phyloP scores from a whole-genome alignment of 305 asterid species.

The Plantago coronopus region DNA sequence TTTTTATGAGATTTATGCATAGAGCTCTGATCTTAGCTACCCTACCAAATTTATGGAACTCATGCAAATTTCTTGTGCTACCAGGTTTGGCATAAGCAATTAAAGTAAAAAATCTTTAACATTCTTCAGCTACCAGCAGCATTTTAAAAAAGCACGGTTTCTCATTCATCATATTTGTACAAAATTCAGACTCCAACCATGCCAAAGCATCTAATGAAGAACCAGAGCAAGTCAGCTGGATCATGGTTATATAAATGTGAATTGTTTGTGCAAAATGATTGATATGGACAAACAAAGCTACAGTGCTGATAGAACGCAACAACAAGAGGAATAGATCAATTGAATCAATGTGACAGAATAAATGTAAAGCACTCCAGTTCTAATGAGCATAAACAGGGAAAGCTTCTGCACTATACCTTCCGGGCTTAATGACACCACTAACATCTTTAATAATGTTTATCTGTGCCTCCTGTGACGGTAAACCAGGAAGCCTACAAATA shows the following conservation, averaged over 20 bases:
- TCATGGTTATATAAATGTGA: too few relatives aligned
- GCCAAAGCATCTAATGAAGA: background rate
- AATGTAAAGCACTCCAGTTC: background rate
- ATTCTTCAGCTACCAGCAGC: background rate
- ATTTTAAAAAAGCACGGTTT: too few relatives aligned
- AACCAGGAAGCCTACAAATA: slow-evolving; percentile 31
- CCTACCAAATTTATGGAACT: background rate
- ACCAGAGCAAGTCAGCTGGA: too few relatives aligned
- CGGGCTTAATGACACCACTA: slow-evolving; percentile 48
- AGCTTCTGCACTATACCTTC: slow-evolving; percentile 34
- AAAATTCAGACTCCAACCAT: background rate
- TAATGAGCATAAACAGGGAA: background rate
- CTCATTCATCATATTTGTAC: background rate
- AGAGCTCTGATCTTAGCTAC: background rate
- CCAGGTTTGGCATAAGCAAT: background rate
- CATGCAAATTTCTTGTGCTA: background rate
- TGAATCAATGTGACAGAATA: background rate
- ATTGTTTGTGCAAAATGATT: too few relatives aligned
- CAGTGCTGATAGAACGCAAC: background rate
- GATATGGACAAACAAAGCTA: background rate
- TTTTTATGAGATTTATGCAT: background rate
- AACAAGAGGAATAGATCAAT: background rate
- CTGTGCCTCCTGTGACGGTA: slow-evolving; percentile 33
- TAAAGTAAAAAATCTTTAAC: too few relatives aligned
- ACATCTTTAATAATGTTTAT: slow-evolving; percentile 41